Evolutionary conservation across 2,329 filamentous ascomycete species (phyloP).

Genomic region (Gaeumannomyces tritici): DNA sequence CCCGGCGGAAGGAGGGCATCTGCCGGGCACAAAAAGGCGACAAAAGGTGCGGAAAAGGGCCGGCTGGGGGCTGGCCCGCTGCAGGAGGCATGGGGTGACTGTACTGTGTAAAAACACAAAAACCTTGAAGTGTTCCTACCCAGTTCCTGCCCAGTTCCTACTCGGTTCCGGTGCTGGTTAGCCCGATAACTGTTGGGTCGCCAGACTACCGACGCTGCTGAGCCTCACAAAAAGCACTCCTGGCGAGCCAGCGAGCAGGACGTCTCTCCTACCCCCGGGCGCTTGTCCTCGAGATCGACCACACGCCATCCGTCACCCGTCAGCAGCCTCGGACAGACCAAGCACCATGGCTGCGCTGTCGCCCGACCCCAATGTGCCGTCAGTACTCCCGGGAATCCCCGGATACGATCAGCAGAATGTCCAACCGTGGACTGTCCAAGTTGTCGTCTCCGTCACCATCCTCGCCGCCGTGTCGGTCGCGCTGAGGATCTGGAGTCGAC

Average conservation of each 20-base stretch:
- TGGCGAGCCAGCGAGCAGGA: too few species aligned
- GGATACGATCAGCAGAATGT: conserved; percentile 25
- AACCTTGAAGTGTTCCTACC: neutral
- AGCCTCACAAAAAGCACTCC: too few species aligned
- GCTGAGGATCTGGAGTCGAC: conserved; percentile 30
- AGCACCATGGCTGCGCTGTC: neutral
- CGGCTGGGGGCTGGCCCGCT: too few species aligned
- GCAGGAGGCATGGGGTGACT: neutral
- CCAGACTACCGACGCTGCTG: too few species aligned
- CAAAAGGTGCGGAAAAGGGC: too few species aligned
- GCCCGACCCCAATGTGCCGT: neutral
- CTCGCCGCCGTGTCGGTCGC: conserved; percentile 26
- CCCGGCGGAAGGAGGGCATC: too few species aligned
- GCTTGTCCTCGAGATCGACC: neutral
- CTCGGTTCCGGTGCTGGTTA: too few species aligned
- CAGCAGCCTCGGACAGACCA: neutral
- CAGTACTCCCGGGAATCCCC: conserved; percentile 13
- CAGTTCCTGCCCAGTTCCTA: too few species aligned
- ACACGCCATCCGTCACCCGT: neutral
- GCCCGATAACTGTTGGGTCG: too few species aligned
- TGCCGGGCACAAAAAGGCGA: too few species aligned
- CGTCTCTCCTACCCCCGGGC: neutral
- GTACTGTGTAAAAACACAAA: neutral
- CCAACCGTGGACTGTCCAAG: conserved; percentile 31
- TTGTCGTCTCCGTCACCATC: conserved; percentile 29